Evolutionary conservation across 139 green algal genomes (phyloP).

Genomic region (Chlamydomonas sp.): DNA sequence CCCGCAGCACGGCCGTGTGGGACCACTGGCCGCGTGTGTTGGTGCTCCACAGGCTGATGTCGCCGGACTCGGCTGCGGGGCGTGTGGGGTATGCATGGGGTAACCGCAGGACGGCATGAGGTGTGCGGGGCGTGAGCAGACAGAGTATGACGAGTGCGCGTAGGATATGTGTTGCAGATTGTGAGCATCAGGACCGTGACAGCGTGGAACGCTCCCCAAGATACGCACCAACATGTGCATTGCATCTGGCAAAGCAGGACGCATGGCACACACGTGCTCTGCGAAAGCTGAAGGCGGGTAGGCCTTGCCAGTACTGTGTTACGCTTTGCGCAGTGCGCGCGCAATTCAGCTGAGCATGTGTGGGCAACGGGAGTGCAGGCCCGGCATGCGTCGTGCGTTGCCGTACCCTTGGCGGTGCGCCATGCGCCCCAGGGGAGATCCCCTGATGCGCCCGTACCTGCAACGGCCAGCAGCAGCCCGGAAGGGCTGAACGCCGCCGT

Average conservation of each 20-base stretch:
- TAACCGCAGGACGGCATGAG: background rate
- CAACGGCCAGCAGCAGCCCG: constrained; percentile 14
- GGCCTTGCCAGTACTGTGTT: no score
- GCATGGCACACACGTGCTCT: no score
- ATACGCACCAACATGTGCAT: background rate
- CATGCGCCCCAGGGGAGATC: background rate
- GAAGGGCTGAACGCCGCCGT: constrained; percentile 15
- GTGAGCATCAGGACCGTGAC: background rate
- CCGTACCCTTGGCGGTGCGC: background rate
- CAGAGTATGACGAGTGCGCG: background rate
- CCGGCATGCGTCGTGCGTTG: background rate
- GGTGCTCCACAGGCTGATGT: constrained; percentile 23
- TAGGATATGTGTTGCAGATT: background rate
- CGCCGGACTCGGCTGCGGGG: constrained; percentile 13
- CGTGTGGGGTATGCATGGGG: no score
- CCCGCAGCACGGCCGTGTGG: background rate
- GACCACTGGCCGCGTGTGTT: constrained; percentile 26
- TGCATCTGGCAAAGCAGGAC: background rate
- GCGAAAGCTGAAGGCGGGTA: no score
- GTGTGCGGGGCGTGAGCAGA: background rate
- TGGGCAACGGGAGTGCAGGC: background rate
- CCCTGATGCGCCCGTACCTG: constrained; percentile 7
- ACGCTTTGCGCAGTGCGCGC: background rate
- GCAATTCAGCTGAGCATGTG: background rate
- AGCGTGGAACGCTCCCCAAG: background rate